Evolutionary conservation across 2,329 filamentous ascomycete species (phyloP), one percentile per base, ranked within the genome.

Genomic region (Fusarium euwallaceae): DNA sequence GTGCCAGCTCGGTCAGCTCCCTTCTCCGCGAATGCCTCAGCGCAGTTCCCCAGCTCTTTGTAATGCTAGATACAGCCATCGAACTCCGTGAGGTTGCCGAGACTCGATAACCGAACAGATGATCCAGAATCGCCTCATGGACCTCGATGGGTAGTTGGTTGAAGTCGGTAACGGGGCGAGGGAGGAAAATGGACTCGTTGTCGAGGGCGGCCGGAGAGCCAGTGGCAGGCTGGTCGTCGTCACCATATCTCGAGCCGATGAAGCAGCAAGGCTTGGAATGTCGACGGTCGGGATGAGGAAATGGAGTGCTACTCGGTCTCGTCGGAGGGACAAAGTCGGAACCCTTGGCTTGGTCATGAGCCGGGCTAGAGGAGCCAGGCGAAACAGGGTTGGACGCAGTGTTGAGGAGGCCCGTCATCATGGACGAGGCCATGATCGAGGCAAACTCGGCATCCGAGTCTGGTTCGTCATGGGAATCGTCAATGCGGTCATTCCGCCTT

Each of bases 51-150:
- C 91, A 93, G 75, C 88, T 89, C 67, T 88, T 88, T 56, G 88
- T 86, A 11, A 88, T 84, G 69, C 85, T 88, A 4, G 87, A 86
- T 66, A 90, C 86, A 69, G 87, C 85, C 56, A 89, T 85, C 60
- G 88, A 86, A 77, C 88, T 89, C 69, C 88, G 87, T 48, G 88
- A 88, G 20, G 89, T 86, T 6, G 91, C 86, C 1, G 92, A 92
- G 45, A 91, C 88, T 56, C 91, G 88, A 69, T 92, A 91, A 4
- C 92, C 92, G 76, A 94, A 93, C 2, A 94, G 83, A 74, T 93
- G 89, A 79, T 94, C 92, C 16, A 94, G 84, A 64, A 94, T 92
- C 65, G 89, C 89, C 77, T 94, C 92, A 79, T 94, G 92, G 14
- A 95, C 92, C 80, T 94, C 92, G 65, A 89, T 87, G 2, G 93